Conservation (phyloP, 139 green algal genomes). For the Bryopsis sp. region DNA sequence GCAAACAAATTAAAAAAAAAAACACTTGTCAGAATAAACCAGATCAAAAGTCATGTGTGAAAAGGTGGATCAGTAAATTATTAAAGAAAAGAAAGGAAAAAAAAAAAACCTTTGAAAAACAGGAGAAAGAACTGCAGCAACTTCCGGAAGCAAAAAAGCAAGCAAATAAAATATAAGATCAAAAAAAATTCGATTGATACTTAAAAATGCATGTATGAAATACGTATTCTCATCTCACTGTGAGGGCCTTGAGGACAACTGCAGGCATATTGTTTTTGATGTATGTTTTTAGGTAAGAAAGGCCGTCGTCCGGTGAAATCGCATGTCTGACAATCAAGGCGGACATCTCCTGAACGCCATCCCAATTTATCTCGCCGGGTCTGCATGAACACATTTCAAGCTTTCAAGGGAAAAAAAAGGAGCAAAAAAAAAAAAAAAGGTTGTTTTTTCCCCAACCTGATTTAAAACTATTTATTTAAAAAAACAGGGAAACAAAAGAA, state of each 20-base stretch:
- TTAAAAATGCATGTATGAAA: neutral
- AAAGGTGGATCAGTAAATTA: neutral
- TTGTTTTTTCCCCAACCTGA: no score
- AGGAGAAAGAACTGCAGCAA: no score
- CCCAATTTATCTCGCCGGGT: constrained; percentile 8
- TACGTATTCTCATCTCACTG: no score
- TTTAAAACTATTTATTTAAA: no score
- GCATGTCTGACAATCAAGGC: neutral
- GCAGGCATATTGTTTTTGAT: neutral
- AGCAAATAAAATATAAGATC: neutral
- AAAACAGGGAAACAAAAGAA: no score
- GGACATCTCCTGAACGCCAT: constrained; percentile 12
- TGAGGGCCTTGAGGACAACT: constrained; percentile 10
- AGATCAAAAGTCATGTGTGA: no score
- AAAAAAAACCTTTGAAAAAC: no score
- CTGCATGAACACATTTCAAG: constrained; percentile 5
- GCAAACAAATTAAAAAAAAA: no score
- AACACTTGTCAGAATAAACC: no score
- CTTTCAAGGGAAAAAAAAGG: no score
- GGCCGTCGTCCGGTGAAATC: neutral
- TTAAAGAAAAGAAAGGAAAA: no score
- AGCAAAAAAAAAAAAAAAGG: no score
- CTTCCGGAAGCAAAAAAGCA: neutral
- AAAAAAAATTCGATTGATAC: neutral
- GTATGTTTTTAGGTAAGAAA: neutral